phyloP scores from a whole-genome alignment of 1,284 basidiomycete genomes.

The Rhodotorula glutinis region DNA sequence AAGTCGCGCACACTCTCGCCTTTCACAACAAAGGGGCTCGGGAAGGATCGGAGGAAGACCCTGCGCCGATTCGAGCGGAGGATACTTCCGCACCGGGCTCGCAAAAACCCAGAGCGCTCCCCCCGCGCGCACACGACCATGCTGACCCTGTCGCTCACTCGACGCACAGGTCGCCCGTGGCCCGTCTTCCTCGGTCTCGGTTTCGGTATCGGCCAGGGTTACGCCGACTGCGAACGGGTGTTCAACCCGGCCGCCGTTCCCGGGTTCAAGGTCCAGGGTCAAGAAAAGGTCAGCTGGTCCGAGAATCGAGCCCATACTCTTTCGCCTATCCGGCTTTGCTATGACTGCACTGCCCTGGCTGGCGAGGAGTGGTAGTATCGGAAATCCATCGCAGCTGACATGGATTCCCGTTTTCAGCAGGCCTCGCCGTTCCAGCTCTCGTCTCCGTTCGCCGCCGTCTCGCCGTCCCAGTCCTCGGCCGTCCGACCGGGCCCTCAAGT shows the following conservation, averaged over 20 bases:
- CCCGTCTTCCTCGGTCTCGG: slow-evolving; percentile 90
- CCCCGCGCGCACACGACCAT: no score
- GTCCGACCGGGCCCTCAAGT: slow-evolving; percentile 4
- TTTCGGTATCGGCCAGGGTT: slow-evolving; percentile 61
- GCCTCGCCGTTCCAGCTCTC: slow-evolving; percentile 21
- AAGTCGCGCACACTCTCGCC: slow-evolving; percentile 47
- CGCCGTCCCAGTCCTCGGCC: slow-evolving; percentile 5
- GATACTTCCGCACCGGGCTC: no score
- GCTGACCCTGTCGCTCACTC: background rate
- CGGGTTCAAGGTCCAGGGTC: slow-evolving; percentile 33
- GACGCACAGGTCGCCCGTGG: slow-evolving; percentile 80
- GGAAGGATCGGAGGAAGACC: no score
- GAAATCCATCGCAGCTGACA: no score
- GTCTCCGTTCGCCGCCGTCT: slow-evolving; percentile 16
- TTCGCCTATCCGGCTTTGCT: no score
- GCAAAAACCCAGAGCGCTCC: no score
- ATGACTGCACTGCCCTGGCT: no score
- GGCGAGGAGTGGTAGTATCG: no score
- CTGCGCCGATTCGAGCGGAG: background rate
- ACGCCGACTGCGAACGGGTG: slow-evolving; percentile 42
- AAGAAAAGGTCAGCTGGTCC: slow-evolving; percentile 13
- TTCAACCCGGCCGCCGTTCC: slow-evolving; percentile 45
- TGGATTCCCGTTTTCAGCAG: background rate
- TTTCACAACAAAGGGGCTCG: background rate
- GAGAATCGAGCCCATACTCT: no score